phyloP scores from a whole-genome alignment of 257 asterid genomes.

The Solanum chilense region DNA sequence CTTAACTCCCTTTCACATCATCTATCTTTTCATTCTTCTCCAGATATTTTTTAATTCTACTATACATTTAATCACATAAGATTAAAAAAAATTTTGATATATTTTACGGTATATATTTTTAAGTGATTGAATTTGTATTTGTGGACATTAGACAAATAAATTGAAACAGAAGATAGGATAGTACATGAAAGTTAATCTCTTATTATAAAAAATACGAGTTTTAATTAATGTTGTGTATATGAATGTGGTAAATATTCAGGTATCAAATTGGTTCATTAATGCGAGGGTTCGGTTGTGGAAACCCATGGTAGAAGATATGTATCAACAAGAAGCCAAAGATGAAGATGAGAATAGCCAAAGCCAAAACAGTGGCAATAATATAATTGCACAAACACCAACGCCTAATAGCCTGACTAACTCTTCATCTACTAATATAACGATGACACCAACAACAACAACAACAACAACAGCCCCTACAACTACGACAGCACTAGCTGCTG shows the following conservation, averaged over 20 bases:
- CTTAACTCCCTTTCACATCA: neutral
- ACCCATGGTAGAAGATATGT: slow-evolving; percentile 99
- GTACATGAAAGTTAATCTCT: neutral
- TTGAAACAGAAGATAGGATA: neutral
- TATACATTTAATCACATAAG: neutral
- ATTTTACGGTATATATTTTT: too few relatives aligned
- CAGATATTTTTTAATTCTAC: neutral
- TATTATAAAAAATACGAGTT: too few relatives aligned
- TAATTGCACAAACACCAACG: slow-evolving; percentile 56
- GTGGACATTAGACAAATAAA: neutral
- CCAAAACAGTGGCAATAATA: slow-evolving; percentile 11
- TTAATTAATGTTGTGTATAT: neutral
- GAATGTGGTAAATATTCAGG: slow-evolving; percentile 34
- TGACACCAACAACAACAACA: slow-evolving; percentile 1
- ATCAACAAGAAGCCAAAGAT: slow-evolving; percentile 90
- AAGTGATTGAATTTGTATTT: neutral
- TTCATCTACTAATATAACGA: slow-evolving; percentile 4
- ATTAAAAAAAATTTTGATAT: too few relatives aligned
- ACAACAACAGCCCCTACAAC: neutral
- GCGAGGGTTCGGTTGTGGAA: slow-evolving; percentile 99
- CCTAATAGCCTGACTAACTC: neutral
- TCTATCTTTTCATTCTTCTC: neutral
- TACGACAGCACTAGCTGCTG: neutral
- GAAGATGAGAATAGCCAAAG: slow-evolving; percentile 15
- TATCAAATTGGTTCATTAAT: slow-evolving; percentile 98